A percentile compares a stretch with the other conserved stretches of the same genome.
These are phyloP conservation scores for Colletotrichum coccodes DNA, from an alignment of 2,329 filamentous ascomycete species.

Conservation along the genomic window DNA sequence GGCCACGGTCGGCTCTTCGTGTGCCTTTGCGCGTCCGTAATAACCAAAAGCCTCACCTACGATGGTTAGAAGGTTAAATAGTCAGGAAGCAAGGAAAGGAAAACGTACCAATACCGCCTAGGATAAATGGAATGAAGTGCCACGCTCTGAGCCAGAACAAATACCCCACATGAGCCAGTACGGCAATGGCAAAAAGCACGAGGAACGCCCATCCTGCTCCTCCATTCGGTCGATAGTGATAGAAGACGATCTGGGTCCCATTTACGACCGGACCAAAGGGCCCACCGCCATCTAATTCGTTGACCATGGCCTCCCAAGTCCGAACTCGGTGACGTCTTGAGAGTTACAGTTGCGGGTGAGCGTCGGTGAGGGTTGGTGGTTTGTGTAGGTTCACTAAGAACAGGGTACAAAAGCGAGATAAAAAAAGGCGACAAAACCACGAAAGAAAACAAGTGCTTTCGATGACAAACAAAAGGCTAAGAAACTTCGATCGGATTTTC, in stretches of 20 bases:
- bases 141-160: slow-evolving; percentile 19
- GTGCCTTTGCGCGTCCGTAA: slow-evolving; percentile 19
- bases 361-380: no score
- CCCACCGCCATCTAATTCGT: not conserved
- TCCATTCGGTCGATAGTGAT: slow-evolving; percentile 14
- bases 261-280: slow-evolving; percentile 30
- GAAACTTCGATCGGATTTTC: no score
- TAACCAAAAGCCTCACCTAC: slow-evolving; percentile 32
- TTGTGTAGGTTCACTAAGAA: no score
- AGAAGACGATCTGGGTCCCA: slow-evolving; percentile 24
- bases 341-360: not conserved
- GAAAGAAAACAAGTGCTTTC: not conserved
- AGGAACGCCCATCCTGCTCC: slow-evolving; percentile 25
- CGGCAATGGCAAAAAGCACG: slow-evolving; percentile 16
- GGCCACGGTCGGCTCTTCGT: not conserved
- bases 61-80: not conserved
- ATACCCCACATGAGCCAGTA: not conserved
- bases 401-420: not conserved
- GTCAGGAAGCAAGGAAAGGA: not conserved
- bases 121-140: slow-evolving; percentile 12
- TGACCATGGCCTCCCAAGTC: not conserved
- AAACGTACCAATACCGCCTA: slow-evolving; percentile 11
- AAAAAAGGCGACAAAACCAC: not conserved
- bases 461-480: not conserved
- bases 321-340: not conserved